Conservation (phyloP, 306 rosid species). For the Cajanus cajan region DNA sequence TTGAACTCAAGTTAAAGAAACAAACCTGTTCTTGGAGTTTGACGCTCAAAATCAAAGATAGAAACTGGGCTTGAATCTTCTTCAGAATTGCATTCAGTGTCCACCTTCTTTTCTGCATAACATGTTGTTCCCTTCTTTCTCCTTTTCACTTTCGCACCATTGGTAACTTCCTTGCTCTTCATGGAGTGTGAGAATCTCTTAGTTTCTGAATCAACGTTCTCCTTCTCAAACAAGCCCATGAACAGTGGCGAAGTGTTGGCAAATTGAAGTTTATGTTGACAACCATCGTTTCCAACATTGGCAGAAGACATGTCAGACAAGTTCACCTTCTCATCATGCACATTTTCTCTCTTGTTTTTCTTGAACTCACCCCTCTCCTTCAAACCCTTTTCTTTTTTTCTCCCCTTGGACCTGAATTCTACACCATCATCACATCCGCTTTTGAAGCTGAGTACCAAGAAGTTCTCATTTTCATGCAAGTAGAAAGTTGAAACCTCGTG, state of each 20-base stretch:
- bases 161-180: constrained; percentile 23
- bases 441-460: constrained; percentile 69
- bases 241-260: constrained; percentile 1
- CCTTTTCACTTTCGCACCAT: constrained; percentile 40
- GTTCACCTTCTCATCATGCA: constrained; percentile 29
- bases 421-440: constrained; percentile 14
- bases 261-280: constrained; percentile 12
- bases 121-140: constrained; percentile 34
- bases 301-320: constrained; percentile 24
- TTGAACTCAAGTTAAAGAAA: constrained; percentile 13
- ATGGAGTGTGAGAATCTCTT: constrained; percentile 1
- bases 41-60: constrained; percentile 60
- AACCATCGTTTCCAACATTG: constrained; percentile 19
- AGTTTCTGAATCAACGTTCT: constrained; percentile 9
- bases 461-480: constrained; percentile 65
- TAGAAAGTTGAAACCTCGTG: constrained; percentile 51
- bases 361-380: constrained; percentile 35
- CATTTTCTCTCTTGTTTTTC: constrained; percentile 42
- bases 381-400: constrained; percentile 27
- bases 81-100: constrained; percentile 56
- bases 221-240: constrained; percentile 16
- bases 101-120: constrained; percentile 37
- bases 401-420: constrained; percentile 37
- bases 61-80: constrained; percentile 95
- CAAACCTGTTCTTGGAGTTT: constrained; percentile 58